phyloP scores from a whole-genome alignment of 108 stramenopile genomes.

The Pseudonitzschia delicatissima region DNA sequence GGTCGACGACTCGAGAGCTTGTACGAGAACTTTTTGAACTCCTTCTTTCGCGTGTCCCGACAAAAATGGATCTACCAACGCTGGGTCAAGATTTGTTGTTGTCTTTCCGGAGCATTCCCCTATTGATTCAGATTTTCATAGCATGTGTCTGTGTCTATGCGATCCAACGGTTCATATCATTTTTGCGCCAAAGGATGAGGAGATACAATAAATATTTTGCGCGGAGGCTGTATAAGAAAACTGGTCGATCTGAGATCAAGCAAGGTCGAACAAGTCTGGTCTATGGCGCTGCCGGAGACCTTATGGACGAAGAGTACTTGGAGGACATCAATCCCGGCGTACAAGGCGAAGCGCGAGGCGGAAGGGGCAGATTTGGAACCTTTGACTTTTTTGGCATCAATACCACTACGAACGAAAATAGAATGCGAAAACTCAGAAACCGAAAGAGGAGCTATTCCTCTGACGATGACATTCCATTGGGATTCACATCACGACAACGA shows the following conservation, averaged over 20 bases:
- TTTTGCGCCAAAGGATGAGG: background rate
- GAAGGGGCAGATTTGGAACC: slow-evolving; percentile 7
- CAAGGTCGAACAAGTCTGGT: background rate
- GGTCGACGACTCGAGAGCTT: background rate
- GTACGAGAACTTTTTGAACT: background rate
- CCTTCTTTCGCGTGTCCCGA: too few species aligned
- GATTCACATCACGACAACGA: background rate
- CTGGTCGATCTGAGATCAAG: background rate
- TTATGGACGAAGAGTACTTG: slow-evolving; percentile 5
- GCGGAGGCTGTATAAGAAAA: background rate
- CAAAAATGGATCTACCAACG: background rate
- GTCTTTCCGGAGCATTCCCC: background rate
- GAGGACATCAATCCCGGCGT: background rate
- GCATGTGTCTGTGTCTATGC: background rate
- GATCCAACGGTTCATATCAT: too few species aligned
- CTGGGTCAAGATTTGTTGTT: background rate
- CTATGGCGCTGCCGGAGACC: background rate
- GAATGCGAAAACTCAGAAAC: too few species aligned
- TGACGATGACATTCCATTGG: background rate
- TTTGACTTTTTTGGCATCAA: slow-evolving; percentile 19
- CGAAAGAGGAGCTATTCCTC: background rate
- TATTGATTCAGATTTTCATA: background rate
- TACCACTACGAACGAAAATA: background rate
- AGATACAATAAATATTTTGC: too few species aligned
- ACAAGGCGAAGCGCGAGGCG: background rate